Evolutionary conservation across 2,329 filamentous ascomycete genomes (phyloP).

Genomic region (Fusarium sp.): DNA sequence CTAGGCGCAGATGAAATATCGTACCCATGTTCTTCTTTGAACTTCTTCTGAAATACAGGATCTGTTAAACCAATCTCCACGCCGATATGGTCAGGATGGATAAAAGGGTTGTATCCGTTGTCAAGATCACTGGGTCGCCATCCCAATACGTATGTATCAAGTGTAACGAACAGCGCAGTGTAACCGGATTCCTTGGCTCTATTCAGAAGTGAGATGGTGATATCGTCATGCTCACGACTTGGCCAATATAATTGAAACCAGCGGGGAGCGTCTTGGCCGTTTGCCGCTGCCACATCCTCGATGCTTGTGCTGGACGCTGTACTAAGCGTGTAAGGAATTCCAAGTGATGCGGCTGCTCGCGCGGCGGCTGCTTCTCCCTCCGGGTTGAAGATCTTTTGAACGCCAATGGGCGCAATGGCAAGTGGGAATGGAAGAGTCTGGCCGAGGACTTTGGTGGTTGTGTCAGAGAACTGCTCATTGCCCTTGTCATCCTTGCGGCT

Average conservation of each 20-base stretch:
- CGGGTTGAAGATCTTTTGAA: constrained; percentile 34
- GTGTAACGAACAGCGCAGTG: constrained; percentile 13
- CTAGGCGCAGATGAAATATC: constrained; percentile 20
- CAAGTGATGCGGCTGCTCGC: constrained; percentile 11
- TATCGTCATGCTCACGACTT: constrained; percentile 28
- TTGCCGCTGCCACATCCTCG: constrained; percentile 29
- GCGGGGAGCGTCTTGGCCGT: constrained; percentile 1
- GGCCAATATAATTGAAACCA: constrained; percentile 42
- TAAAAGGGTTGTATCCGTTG: constrained; percentile 38
- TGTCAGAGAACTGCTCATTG: constrained; percentile 30
- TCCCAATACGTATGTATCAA: constrained; percentile 22
- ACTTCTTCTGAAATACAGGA: constrained; percentile 30
- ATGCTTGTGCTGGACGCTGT: constrained; percentile 36
- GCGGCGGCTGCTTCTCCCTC: constrained; percentile 21
- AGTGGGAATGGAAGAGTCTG: constrained; percentile 28
- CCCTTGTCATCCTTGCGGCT: constrained; percentile 27
- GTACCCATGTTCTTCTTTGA: constrained; percentile 29
- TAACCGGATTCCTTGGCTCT: constrained; percentile 21
- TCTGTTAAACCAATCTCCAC: constrained; percentile 38
- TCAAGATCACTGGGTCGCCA: constrained; percentile 28
- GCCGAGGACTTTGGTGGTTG: constrained; percentile 11
- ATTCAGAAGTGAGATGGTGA: constrained; percentile 24
- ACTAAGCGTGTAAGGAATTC: constrained; percentile 17
- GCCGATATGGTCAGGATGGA: constrained; percentile 34
- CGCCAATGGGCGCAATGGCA: constrained; percentile 24